Evolutionary conservation across 2,329 filamentous ascomycete genomes (phyloP).

Genomic region (Cadophora sp.): DNA sequence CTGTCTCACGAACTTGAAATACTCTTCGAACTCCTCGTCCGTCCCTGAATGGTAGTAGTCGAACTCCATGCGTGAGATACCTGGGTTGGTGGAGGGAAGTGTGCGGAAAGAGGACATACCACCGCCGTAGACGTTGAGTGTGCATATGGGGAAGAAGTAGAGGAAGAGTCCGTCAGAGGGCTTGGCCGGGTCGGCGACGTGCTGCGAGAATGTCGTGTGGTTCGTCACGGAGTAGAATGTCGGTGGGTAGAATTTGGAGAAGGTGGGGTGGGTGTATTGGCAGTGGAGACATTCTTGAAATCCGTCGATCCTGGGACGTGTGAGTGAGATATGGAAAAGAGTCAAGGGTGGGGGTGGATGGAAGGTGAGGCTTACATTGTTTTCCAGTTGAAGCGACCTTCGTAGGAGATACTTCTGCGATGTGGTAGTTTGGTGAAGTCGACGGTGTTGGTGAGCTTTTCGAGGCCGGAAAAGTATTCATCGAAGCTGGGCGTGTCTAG

Average conservation of each 20-base stretch:
- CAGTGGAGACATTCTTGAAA: slow-evolving; percentile 66
- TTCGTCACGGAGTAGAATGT: slow-evolving; percentile 62
- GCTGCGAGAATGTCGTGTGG: slow-evolving; percentile 61
- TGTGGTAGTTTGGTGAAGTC: slow-evolving; percentile 61
- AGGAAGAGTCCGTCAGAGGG: slow-evolving; percentile 61
- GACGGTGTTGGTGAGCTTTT: slow-evolving; percentile 54
- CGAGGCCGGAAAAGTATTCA: slow-evolving; percentile 60
- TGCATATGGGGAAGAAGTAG: slow-evolving; percentile 64
- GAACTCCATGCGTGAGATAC: slow-evolving; percentile 62
- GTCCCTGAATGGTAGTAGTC: slow-evolving; percentile 61
- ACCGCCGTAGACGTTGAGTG: slow-evolving; percentile 62
- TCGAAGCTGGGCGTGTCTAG: slow-evolving; percentile 55
- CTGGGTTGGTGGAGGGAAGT: slow-evolving; percentile 57
- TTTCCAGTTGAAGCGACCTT: slow-evolving; percentile 65
- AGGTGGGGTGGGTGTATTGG: slow-evolving; percentile 63
- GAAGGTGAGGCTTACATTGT: slow-evolving; percentile 56
- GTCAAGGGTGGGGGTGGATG: not conserved
- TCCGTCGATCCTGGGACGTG: slow-evolving; percentile 55
- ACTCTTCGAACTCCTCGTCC: slow-evolving; percentile 61
- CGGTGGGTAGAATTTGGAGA: slow-evolving; percentile 60
- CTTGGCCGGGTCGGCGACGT: slow-evolving; percentile 60
- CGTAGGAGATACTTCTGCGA: slow-evolving; percentile 59
- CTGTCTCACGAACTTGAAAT: slow-evolving; percentile 61
- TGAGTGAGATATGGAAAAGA: slow-evolving; percentile 1
- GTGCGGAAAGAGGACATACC: slow-evolving; percentile 64